A percentile compares a stretch with the other conserved stretches of the same genome.
Evolutionary conservation across 768 basidiomycete genomes (phyloP).

Genomic region (Dacryopinax primogenitus): DNA sequence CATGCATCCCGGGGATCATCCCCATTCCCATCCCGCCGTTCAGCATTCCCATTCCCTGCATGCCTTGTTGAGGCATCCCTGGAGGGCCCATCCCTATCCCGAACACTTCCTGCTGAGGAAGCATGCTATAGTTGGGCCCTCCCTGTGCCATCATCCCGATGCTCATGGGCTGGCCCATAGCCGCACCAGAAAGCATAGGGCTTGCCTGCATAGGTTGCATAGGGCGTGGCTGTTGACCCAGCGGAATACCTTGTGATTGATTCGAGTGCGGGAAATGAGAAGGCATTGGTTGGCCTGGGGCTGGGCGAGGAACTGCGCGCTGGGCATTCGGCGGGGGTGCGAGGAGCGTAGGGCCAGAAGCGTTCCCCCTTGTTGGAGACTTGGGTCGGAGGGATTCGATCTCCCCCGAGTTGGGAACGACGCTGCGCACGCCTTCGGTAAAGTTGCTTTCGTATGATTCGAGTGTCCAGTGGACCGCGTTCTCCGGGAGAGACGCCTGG

Average conservation of each 20-base stretch:
- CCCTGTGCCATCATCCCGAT: neutral
- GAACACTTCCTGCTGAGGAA: neutral
- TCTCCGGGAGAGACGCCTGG: slow-evolving; percentile 18
- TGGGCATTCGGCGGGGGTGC: slow-evolving; percentile 17
- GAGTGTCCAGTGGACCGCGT: slow-evolving; percentile 30
- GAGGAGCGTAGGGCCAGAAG: slow-evolving; percentile 16
- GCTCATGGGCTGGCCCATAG: neutral
- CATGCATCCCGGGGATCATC: slow-evolving; percentile 13
- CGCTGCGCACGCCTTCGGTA: slow-evolving; percentile 32
- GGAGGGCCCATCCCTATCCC: neutral
- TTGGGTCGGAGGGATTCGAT: slow-evolving; percentile 78
- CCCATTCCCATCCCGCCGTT: slow-evolving; percentile 17
- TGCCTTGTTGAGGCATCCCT: neutral
- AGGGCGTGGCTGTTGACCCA: slow-evolving; percentile 5
- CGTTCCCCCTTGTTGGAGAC: slow-evolving; percentile 40
- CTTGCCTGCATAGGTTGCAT: slow-evolving; percentile 5
- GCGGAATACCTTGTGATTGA: slow-evolving; percentile 11
- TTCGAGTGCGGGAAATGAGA: neutral
- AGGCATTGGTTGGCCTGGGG: neutral
- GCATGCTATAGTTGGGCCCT: neutral
- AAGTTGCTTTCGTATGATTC: slow-evolving; percentile 48
- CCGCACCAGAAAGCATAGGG: neutral
- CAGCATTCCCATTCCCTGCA: neutral
- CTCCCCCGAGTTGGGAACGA: slow-evolving; percentile 31
- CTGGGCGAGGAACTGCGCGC: slow-evolving; percentile 10